Percentiles rank a stretch among this genome's conserved stretches.
These are phyloP conservation scores for Hsuehochloa calcarea DNA, from an alignment of 176 grass and related monocot species.

Conservation along the genomic window DNA sequence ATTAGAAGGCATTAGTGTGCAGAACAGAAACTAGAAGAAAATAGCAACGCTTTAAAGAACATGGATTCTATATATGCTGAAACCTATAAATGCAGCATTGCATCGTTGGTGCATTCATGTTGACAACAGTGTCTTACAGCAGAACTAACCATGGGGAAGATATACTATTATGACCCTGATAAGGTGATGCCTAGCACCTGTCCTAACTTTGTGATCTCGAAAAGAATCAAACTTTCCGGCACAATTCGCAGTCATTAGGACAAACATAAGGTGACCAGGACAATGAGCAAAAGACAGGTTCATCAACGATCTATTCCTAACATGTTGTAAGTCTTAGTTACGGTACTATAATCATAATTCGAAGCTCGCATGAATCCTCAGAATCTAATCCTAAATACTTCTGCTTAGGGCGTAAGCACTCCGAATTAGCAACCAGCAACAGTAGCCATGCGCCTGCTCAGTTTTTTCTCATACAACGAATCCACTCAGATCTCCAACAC, in stretches of 20 bases:
- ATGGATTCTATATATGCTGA: neutral
- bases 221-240: neutral
- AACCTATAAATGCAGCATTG: neutral
- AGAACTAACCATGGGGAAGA: neutral
- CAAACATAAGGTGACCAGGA: neutral
- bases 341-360: neutral
- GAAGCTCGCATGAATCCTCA: neutral
- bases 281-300: neutral
- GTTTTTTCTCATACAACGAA: neutral
- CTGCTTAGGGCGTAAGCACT: neutral
- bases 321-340: neutral
- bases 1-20: neutral
- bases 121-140: neutral
- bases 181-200: neutral
- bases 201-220: neutral
- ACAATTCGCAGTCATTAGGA: neutral
- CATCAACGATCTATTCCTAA: neutral
- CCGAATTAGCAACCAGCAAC: neutral
- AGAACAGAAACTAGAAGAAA: slow-evolving; percentile 3
- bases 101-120: neutral
- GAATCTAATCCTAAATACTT: slow-evolving; percentile 11
- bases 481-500: slow-evolving; percentile 32
- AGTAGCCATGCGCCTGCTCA: neutral
- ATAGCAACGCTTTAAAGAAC: slow-evolving; percentile 1
- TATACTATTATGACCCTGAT: neutral